Base-by-base conservation (phyloP, 768 basidiomycete genomes). In the Suillus cothurnatus region DNA sequence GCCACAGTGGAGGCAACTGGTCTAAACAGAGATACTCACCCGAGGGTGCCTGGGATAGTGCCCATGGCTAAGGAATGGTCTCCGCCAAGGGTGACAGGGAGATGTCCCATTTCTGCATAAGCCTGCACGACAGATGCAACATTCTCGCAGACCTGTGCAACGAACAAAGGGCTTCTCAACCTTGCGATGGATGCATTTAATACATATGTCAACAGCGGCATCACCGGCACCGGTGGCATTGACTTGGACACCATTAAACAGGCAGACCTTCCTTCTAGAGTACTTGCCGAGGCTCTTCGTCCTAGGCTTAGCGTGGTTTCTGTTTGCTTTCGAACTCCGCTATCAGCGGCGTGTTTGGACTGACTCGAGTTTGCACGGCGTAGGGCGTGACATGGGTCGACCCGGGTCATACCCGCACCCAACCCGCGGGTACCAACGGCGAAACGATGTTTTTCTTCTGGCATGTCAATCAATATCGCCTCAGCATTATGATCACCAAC, bases 41-140 rank as follows among this genome's bases (percentile, higher is more conserved):
- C 85, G 39, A 96, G 79, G 6, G 93, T 95, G 32, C 97, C 97
- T 3, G 89, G 90, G 64, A 99, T 93, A 26, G 97, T 99, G 14
- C 95, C 97, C 91, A 98, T 91, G 0, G 95, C 90, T 86, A 88
- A 69, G 64, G 94, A 96, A 78, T 99, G 97, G 73, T 99, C 97
- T 15, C 97, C 97, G 14, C 97, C 97, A 8, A 99, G 81, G 2
- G 95, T 98, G 15, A 99, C 81, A 11, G 95, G 92, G 28, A 99
- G 81, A 71, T 88, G 85, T 2, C 97, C 95, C 61, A 87, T 86
- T 78, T 84, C 84, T 31, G 87, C 88, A 77, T 95, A 92, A 2
- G 73, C 84, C 15, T 86, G 86, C n/a, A 99, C 91, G 38, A 79
- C 88, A 41, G 84, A 78, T n/a, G 92, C 88, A 43, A 99, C 90